Base-by-base conservation (phyloP, 2,329 filamentous ascomycete species). In the Colletotrichum sp. region DNA sequence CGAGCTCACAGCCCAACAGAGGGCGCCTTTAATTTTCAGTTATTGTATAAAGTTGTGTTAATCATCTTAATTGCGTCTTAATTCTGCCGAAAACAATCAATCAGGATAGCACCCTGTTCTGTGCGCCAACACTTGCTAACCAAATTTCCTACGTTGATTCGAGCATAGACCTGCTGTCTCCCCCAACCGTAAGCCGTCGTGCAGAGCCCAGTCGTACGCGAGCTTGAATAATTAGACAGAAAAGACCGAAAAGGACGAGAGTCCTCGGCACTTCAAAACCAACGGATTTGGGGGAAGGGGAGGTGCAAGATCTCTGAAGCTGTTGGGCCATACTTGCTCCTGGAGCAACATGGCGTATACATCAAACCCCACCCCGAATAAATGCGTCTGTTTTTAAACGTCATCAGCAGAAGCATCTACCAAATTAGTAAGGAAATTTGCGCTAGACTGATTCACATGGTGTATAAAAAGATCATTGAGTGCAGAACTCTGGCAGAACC, bases 11-110 rank as follows among this genome's bases (percentile, higher is more conserved):
- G 43, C n/a, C n/a, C 43, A 48, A 48, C n/a, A 48, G 10, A 48
- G 43, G 0, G 43, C 43, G 3, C 1, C 43, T 7, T 7, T 12
- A 3, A 48, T 48, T 7, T 7, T 21, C 10, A 48, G 6, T 21
- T 6, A 13, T 13, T 7, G n/a, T 21, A 48, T 48, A 21, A 21
- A 48, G 4, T 21, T 5, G 18, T 13, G 1, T 3, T 4, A 3
- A 4, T 5, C n/a, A 21, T 21, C 4, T 48, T 0, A 1, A 13
- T 4, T 12, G 6, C 2, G n/a, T 21, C 18, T 48, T 7, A 0
- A 48, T 7, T 7, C 3, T 21, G 6, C 10, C 10, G 6, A 13
- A 4, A 4, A n/a, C 43, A 48, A n/a, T n/a, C 1, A 0, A 3
- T 0, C 0, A 2, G 36, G 16, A n/a, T 48, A 43, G 18, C 18